Conservation (phyloP, 2,329 filamentous ascomycete species). For the Rutstroemia sp. region DNA sequence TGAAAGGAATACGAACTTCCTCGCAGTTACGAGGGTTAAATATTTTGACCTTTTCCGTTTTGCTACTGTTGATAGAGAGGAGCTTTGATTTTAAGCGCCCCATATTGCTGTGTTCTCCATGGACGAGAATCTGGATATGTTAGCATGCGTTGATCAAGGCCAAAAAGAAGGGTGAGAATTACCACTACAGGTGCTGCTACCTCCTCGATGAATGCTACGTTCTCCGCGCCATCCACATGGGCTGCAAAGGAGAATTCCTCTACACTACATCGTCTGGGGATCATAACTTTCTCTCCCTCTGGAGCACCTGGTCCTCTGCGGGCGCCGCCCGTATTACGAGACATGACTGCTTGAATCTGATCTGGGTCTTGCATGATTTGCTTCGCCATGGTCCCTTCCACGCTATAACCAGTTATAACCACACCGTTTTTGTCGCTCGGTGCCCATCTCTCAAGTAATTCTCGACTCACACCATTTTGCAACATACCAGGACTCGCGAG, state of each 20-base stretch:
- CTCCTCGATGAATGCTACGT: slow-evolving; percentile 94
- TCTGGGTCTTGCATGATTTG: slow-evolving; percentile 93
- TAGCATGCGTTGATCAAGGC: slow-evolving; percentile 10
- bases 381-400: slow-evolving; percentile 97
- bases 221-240: slow-evolving; percentile 93
- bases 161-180: slow-evolving; percentile 36
- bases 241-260: slow-evolving; percentile 94
- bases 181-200: slow-evolving; percentile 87
- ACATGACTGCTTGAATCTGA: slow-evolving; percentile 91
- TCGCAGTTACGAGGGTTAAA: slow-evolving; percentile 93
- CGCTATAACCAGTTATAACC: slow-evolving; percentile 95
- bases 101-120: slow-evolving; percentile 97
- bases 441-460: slow-evolving; percentile 90
- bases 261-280: slow-evolving; percentile 85
- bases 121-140: slow-evolving; percentile 71
- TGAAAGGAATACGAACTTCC: slow-evolving; percentile 90
- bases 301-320: slow-evolving; percentile 49
- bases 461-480: slow-evolving; percentile 89
- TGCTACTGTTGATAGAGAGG: slow-evolving; percentile 80
- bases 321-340: slow-evolving; percentile 56
- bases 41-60: slow-evolving; percentile 74
- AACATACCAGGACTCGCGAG: slow-evolving; percentile 97
- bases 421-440: slow-evolving; percentile 97
- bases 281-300: slow-evolving; percentile 82
- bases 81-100: slow-evolving; percentile 93